Evolutionary conservation across 1,139 yeast species (phyloP), one percentile per base, ranked within the genome.

Genomic region (Nadsonia commutata): DNA sequence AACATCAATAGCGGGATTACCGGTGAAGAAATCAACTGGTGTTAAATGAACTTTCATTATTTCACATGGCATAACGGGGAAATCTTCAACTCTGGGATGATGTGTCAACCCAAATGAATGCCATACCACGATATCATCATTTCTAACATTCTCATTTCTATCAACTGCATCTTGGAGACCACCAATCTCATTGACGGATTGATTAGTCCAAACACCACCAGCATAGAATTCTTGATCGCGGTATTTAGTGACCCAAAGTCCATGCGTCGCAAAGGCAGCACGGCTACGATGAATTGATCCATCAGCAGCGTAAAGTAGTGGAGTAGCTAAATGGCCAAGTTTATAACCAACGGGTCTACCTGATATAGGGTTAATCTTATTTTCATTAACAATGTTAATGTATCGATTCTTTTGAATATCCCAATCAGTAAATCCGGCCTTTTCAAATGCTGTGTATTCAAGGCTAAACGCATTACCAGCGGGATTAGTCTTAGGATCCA

Each of bases 41-140:
- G 72, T 70, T 49, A 84, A 70, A 49, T 76, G 72, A 53, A 83
- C 77, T 58, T 72, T 79, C 61, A 74, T 66, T 53, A 76, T 76
- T 66, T 84, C 94, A 46, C 78, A 82, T 38, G 94, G 93, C 95
- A 84, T 84, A 49, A 84, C 93, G 44, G 94, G 94, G 81, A 82
- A 84, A 63, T 84, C 94, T 66, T 84, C 95, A 31, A 80, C 80
- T 57, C 88, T 74, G 53, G 94, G 94, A 56, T 83, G 76, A 60
- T 84, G 95, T 20, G 94, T 84, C 66, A 84, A 74, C 23, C 88
- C 93, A 60, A 84, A 64, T 41, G 94, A 82, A 54, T 86, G 85
- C 94, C 94, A 84, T 45, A 84, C 78, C 46, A 84, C 93, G 51
- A 79, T 62, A 55, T 84, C 93, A 18, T 80, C 80, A 61, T 84